These are phyloP conservation scores for Cladosporium sp. DNA, from an alignment of 2,329 filamentous ascomycete species.

Conservation along the genomic window DNA sequence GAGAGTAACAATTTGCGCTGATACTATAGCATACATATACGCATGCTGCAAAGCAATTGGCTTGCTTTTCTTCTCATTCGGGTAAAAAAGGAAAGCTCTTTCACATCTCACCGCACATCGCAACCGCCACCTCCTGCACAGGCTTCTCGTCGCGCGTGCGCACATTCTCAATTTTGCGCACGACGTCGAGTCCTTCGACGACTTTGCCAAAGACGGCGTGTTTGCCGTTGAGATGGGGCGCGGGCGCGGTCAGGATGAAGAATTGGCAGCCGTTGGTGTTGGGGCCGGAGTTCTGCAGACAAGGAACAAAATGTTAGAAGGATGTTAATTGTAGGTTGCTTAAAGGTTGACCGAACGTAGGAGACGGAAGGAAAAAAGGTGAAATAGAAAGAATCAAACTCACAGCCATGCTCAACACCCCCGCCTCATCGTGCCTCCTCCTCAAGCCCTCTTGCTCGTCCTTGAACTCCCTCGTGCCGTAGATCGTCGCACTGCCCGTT, in stretches of 20 bases:
- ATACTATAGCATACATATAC: too few relatives aligned
- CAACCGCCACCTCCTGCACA: conserved; percentile 76
- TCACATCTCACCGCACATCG: conserved; percentile 94
- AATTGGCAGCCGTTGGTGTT: conserved; percentile 96
- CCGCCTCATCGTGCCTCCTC: conserved; percentile 63
- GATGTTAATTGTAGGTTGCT: neutral
- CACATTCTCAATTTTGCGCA: conserved; percentile 87
- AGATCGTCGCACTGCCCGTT: conserved; percentile 80
- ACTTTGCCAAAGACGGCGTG: conserved; percentile 96
- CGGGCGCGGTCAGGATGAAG: conserved; percentile 88
- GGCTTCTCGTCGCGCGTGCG: conserved; percentile 80
- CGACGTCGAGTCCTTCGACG: conserved; percentile 82
- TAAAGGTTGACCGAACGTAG: too few relatives aligned
- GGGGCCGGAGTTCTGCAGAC: conserved; percentile 78
- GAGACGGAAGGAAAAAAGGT: neutral
- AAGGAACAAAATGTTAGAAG: neutral
- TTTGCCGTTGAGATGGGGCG: conserved; percentile 85
- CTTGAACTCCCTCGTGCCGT: conserved; percentile 75
- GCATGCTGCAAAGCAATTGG: too few relatives aligned
- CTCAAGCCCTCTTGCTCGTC: conserved; percentile 74
- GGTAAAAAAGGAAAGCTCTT: too few relatives aligned
- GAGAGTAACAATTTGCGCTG: too few relatives aligned
- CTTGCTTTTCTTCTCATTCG: too few relatives aligned
- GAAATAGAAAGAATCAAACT: conserved; percentile 29
- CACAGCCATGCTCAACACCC: conserved; percentile 90